phyloP scores from a whole-genome alignment of 2,329 filamentous ascomycete species.

The Metarhizium album region DNA sequence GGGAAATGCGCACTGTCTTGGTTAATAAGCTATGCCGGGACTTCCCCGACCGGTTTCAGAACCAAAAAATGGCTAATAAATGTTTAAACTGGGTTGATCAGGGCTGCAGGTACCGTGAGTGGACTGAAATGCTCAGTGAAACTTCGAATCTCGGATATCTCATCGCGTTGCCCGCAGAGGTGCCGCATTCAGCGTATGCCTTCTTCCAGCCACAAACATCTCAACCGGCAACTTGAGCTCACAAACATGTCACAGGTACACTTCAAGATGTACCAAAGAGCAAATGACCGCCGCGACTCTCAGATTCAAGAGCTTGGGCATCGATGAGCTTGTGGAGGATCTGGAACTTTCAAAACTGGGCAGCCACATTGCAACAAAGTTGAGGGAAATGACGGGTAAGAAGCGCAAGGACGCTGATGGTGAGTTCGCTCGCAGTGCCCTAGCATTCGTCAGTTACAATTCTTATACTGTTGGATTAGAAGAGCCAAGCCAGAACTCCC shows the following conservation, averaged over 20 bases:
- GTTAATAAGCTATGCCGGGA: neutral
- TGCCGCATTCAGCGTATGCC: conserved; percentile 2
- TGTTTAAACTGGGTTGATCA: conserved; percentile 4
- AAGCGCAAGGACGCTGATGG: neutral
- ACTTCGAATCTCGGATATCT: conserved; percentile 2
- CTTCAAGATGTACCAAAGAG: conserved; percentile 2
- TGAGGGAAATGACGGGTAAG: conserved; percentile 1
- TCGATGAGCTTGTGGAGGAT: conserved; percentile 1
- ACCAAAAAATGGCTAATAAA: neutral
- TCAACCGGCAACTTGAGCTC: neutral
- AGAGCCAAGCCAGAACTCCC: neutral
- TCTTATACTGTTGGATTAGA: neutral
- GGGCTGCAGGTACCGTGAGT: conserved; percentile 2
- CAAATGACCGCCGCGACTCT: conserved; percentile 1
- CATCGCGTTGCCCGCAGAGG: neutral
- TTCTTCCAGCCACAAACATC: neutral
- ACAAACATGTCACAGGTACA: neutral
- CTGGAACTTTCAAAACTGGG: conserved; percentile 2
- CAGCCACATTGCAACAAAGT: neutral
- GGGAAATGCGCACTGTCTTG: neutral
- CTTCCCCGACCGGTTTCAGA: conserved; percentile 1
- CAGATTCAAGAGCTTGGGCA: neutral
- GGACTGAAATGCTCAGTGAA: conserved; percentile 1
- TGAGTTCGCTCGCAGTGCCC: neutral
- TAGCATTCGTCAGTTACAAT: too few species aligned